Percentiles rank a stretch among this genome's conserved stretches.
Conservation (phyloP, 257 asterid species). For the Solanum clarkiae region DNA sequence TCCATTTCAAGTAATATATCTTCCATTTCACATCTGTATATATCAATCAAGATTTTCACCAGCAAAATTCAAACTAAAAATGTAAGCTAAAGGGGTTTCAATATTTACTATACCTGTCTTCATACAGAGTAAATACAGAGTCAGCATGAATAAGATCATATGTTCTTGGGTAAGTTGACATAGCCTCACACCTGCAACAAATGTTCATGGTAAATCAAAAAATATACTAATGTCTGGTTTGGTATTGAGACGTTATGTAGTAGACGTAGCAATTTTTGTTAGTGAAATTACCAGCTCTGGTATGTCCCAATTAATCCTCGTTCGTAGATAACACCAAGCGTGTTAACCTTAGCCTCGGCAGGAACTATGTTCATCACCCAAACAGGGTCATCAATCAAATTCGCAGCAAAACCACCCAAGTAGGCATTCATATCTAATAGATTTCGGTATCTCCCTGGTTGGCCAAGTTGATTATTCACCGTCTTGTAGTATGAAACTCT, state of each 20-base stretch:
- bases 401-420: slow-evolving; percentile 86
- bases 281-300: slow-evolving; percentile 49
- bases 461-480: slow-evolving; percentile 45
- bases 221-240: neutral
- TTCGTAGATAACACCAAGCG: slow-evolving; percentile 67
- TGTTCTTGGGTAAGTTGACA: slow-evolving; percentile 90
- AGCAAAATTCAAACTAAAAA: neutral
- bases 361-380: slow-evolving; percentile 94
- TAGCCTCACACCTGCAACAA: slow-evolving; percentile 75
- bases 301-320: slow-evolving; percentile 84
- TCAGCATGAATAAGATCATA: slow-evolving; percentile 82
- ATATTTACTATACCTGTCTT: slow-evolving; percentile 22
- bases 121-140: slow-evolving; percentile 58
- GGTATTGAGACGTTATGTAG: neutral
- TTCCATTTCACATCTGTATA: slow-evolving; percentile 58
- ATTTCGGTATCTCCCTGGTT: slow-evolving; percentile 61
- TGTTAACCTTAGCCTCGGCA: slow-evolving; percentile 42
- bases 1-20: slow-evolving; percentile 78
- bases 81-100: neutral
- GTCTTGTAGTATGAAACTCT: slow-evolving; percentile 61
- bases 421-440: slow-evolving; percentile 72
- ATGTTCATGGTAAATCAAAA: too few relatives aligned
- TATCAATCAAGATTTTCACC: neutral
- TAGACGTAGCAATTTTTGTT: neutral
- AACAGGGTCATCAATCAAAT: slow-evolving; percentile 38